phyloP scores from a whole-genome alignment of 2,329 filamentous ascomycete species.

The Anthostomella pinea region DNA sequence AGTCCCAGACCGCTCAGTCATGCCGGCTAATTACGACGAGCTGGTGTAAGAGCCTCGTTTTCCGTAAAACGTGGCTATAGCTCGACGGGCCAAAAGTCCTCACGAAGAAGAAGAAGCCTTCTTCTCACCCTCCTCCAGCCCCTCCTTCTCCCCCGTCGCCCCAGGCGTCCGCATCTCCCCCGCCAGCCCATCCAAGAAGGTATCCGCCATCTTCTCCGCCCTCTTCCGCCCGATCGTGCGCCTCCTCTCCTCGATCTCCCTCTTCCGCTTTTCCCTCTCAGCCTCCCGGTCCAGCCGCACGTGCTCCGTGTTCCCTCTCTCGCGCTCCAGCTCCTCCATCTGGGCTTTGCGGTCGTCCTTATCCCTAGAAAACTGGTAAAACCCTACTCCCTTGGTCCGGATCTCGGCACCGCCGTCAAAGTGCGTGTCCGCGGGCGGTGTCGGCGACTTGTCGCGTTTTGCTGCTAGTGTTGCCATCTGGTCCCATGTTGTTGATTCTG shows the following conservation, averaged over 20 bases:
- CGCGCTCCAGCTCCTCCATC: constrained; percentile 75
- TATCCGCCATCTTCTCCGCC: constrained; percentile 36
- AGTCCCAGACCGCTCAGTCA: too few species aligned
- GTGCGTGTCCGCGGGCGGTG: constrained; percentile 76
- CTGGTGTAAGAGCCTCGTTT: too few species aligned
- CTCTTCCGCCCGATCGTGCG: constrained; percentile 57
- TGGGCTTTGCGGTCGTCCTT: constrained; percentile 59
- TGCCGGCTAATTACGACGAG: too few species aligned
- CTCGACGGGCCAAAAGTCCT: too few species aligned
- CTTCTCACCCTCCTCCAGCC: neutral
- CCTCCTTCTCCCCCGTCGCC: constrained; percentile 2
- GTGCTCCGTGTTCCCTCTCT: constrained; percentile 54
- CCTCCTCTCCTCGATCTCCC: constrained; percentile 63
- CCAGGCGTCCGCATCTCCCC: constrained; percentile 23
- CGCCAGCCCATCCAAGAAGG: constrained; percentile 35
- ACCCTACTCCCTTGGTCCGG: constrained; percentile 82
- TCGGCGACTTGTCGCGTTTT: constrained; percentile 74
- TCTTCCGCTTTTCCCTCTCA: constrained; percentile 55
- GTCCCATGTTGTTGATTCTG: constrained; percentile 55
- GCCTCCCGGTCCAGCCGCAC: constrained; percentile 55
- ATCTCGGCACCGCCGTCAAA: constrained; percentile 86
- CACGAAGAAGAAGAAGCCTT: too few species aligned
- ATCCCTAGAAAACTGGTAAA: constrained; percentile 83
- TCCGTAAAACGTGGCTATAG: too few species aligned
- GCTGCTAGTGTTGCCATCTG: constrained; percentile 77